A percentile compares a stretch with the other conserved stretches of the same genome.
These are phyloP conservation scores for Tolypocladium album DNA, from an alignment of 2,329 filamentous ascomycete genomes.

Conservation along the genomic window DNA sequence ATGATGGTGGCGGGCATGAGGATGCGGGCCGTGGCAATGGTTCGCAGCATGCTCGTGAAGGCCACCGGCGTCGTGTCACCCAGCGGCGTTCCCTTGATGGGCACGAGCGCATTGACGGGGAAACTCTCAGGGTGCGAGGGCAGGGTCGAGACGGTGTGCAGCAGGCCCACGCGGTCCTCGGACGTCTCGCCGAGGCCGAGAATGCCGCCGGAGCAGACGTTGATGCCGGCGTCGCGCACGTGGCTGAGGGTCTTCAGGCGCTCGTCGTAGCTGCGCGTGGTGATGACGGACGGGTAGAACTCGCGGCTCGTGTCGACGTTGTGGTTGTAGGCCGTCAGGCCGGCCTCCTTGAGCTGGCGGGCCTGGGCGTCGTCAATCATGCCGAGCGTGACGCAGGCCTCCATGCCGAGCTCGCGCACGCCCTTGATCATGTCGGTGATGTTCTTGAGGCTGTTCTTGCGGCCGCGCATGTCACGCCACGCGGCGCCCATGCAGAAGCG, in stretches of 20 bases:
- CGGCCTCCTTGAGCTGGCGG: slow-evolving; percentile 70
- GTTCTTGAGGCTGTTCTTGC: slow-evolving; percentile 73
- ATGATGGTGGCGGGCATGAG: slow-evolving; percentile 82
- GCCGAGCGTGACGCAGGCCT: slow-evolving; percentile 84
- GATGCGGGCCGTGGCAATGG: slow-evolving; percentile 72
- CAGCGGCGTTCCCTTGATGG: slow-evolving; percentile 81
- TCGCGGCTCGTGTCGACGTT: slow-evolving; percentile 86
- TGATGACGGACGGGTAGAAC: slow-evolving; percentile 79
- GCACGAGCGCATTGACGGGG: slow-evolving; percentile 82
- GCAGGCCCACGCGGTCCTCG: slow-evolving; percentile 69
- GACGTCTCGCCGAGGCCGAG: slow-evolving; percentile 72
- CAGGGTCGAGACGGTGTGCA: slow-evolving; percentile 73
- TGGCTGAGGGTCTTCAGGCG: slow-evolving; percentile 68
- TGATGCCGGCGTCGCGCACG: slow-evolving; percentile 77
- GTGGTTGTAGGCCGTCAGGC: slow-evolving; percentile 87
- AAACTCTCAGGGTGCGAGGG: slow-evolving; percentile 81
- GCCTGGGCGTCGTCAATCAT: slow-evolving; percentile 83
- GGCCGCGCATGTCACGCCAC: slow-evolving; percentile 88
- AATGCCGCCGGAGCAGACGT: slow-evolving; percentile 85
- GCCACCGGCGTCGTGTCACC: slow-evolving; percentile 62
- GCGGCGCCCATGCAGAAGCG: slow-evolving; percentile 94
- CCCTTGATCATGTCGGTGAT: slow-evolving; percentile 80
- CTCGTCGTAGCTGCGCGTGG: slow-evolving; percentile 80
- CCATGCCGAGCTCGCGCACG: slow-evolving; percentile 74
- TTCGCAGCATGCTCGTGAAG: slow-evolving; percentile 71